phyloP scores from a whole-genome alignment of 257 asterid genomes.

The Solanum pennellii region DNA sequence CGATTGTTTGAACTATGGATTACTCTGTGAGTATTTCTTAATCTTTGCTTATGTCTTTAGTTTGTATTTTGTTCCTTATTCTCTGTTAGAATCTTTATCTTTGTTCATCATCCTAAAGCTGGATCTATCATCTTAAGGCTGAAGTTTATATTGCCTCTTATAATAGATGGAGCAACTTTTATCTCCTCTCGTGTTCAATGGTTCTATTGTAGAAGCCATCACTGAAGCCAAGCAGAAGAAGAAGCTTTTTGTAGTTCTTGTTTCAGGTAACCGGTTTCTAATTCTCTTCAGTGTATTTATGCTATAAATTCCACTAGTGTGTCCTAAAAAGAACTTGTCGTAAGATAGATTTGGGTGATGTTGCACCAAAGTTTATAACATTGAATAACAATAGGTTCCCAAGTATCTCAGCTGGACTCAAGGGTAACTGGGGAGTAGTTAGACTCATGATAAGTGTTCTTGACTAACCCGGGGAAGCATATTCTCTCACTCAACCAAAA shows the following conservation, averaged over 20 bases:
- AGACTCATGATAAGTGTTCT: neutral
- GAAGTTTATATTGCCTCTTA: neutral
- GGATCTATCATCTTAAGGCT: neutral
- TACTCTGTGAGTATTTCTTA: neutral
- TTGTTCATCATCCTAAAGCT: neutral
- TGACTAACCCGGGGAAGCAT: neutral
- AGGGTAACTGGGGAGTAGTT: neutral
- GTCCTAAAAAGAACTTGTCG: neutral
- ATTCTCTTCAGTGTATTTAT: slow-evolving; percentile 1
- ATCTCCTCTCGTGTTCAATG: slow-evolving; percentile 65
- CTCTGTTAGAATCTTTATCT: neutral
- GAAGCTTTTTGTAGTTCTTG: slow-evolving; percentile 85
- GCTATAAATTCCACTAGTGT: neutral
- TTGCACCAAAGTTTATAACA: neutral
- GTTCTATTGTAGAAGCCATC: slow-evolving; percentile 74
- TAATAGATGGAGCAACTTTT: slow-evolving; percentile 72
- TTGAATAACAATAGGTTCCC: neutral
- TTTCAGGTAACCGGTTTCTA: slow-evolving; percentile 37
- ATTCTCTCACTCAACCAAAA: neutral
- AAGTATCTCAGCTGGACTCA: neutral
- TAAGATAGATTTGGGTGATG: neutral
- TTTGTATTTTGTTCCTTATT: neutral
- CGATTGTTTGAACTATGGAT: neutral
- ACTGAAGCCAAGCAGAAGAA: slow-evolving; percentile 71
- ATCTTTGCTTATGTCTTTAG: neutral